Conservation (phyloP, 1,284 basidiomycete species). For the Cryptococcus depauperatus region DNA sequence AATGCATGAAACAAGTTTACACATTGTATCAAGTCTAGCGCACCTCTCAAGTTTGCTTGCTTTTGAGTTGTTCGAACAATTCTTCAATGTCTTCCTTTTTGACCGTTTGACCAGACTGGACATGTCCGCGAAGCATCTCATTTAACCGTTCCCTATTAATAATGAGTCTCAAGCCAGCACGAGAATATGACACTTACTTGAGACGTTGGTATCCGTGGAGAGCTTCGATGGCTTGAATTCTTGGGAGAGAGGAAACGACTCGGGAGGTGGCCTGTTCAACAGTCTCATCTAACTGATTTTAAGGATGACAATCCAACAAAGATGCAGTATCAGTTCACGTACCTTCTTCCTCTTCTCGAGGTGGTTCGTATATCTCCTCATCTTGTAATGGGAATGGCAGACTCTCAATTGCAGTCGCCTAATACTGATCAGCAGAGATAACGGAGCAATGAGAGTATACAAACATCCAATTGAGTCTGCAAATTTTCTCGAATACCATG, state of each 20-base stretch:
- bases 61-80: constrained; percentile 30
- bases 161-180: not conserved
- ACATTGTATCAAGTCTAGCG: no score
- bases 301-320: no score
- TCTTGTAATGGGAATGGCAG: constrained; percentile 41
- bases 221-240: constrained; percentile 43
- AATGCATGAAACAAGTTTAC: no score
- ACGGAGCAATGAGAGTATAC: constrained; percentile 1
- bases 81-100: constrained; percentile 36
- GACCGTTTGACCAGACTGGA: constrained; percentile 25
- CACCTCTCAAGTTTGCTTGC: no score
- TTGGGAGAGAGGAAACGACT: constrained; percentile 31
- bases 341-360: constrained; percentile 29
- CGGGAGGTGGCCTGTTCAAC: constrained; percentile 38
- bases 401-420: constrained; percentile 15
- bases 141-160: constrained; percentile 28
- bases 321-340: constrained; percentile 5
- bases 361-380: constrained; percentile 42
- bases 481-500: constrained; percentile 30
- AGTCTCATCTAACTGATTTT: constrained; percentile 35
- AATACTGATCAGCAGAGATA: not conserved
- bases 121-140: constrained; percentile 30
- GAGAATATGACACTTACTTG: constrained; percentile 30
- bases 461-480: constrained; percentile 23
- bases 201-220: constrained; percentile 39